Percentiles rank a stretch among this genome's conserved stretches.
Evolutionary conservation across 805 yeast species (phyloP).

Genomic region (Kazachstania kunashirensis): DNA sequence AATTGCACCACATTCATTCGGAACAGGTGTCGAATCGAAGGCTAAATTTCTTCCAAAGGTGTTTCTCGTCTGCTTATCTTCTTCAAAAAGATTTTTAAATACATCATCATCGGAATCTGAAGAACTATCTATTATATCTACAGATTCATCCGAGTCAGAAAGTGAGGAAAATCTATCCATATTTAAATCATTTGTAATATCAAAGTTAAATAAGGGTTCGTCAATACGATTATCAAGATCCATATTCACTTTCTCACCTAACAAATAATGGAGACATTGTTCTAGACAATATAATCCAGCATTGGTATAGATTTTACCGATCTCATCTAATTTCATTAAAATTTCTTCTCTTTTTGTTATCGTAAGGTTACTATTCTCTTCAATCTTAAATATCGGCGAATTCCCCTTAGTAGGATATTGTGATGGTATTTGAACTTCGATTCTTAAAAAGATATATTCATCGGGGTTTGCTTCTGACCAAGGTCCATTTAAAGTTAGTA

Average conservation of each 20-base stretch:
- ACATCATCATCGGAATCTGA: slow-evolving; percentile 35
- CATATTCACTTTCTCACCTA: slow-evolving; percentile 67
- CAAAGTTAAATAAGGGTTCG: slow-evolving; percentile 26
- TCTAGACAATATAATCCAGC: slow-evolving; percentile 66
- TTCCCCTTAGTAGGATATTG: slow-evolving; percentile 53
- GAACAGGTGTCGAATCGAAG: slow-evolving; percentile 79
- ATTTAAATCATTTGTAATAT: slow-evolving; percentile 23
- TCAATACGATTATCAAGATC: slow-evolving; percentile 29
- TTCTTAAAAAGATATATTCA: slow-evolving; percentile 51
- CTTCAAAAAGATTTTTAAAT: slow-evolving; percentile 24
- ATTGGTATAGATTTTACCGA: slow-evolving; percentile 47
- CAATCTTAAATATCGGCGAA: slow-evolving; percentile 53
- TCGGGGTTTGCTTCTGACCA: slow-evolving; percentile 41
- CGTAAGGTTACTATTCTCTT: slow-evolving; percentile 65
- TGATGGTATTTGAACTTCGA: slow-evolving; percentile 61
- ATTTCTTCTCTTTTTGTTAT: slow-evolving; percentile 43
- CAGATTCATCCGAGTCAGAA: slow-evolving; percentile 25
- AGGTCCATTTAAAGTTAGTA: slow-evolving; percentile 72
- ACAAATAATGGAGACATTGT: slow-evolving; percentile 59
- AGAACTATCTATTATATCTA: slow-evolving; percentile 19
- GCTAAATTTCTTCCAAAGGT: slow-evolving; percentile 18
- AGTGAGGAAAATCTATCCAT: slow-evolving; percentile 30
- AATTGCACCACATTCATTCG: slow-evolving; percentile 86
- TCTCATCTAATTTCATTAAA: slow-evolving; percentile 40
- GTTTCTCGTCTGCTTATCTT: slow-evolving; percentile 4